phyloP scores from a whole-genome alignment of 2,329 filamentous ascomycete genomes.

The Leptographium radiaticola region DNA sequence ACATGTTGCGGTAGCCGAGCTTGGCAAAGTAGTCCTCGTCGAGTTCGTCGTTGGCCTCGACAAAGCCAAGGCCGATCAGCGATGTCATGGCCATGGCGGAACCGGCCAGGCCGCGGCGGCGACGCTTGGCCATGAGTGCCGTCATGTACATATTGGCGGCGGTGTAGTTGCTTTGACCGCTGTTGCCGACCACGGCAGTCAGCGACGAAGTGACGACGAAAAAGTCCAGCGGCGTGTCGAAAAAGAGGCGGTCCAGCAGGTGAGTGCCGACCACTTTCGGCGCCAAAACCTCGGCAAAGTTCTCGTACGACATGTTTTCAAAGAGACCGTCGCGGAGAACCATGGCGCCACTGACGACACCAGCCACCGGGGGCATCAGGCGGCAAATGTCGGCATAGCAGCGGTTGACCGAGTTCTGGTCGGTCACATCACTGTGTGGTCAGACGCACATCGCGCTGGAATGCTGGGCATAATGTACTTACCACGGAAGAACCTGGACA shows the following conservation, averaged over 20 bases:
- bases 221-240: slow-evolving; percentile 18
- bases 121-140: neutral
- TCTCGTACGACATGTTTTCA: neutral
- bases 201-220: slow-evolving; percentile 28
- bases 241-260: neutral
- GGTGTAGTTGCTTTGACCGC: slow-evolving; percentile 26
- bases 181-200: slow-evolving; percentile 21
- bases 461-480: no score
- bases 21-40: neutral
- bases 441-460: no score
- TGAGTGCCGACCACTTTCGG: slow-evolving; percentile 9
- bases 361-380: no score
- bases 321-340: slow-evolving; percentile 16
- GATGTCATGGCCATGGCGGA: neutral
- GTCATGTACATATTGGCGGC: slow-evolving; percentile 25
- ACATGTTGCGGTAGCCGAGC: neutral
- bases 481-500: no score
- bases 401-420: no score
- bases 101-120: neutral
- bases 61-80: neutral
- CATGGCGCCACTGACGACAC: slow-evolving; percentile 20
- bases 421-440: no score
- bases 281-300: neutral
- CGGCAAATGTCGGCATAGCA: no score
- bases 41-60: neutral